Conservation (phyloP, 441 rosid species). For the Euphorbia corollata region DNA sequence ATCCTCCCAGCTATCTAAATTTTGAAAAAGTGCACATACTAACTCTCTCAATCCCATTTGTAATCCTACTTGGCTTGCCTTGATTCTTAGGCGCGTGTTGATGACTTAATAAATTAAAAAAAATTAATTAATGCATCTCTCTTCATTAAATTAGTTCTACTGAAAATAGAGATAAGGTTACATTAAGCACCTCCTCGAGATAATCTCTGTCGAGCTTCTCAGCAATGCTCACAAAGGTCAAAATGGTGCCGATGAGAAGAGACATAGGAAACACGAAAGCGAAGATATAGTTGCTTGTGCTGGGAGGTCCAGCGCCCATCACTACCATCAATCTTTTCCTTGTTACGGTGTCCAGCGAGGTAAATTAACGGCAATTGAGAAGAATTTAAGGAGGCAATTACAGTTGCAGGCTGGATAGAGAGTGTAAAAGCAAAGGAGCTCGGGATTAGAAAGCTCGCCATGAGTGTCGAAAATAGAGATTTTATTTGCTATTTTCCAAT, state of each 20-base stretch:
- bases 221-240: constrained; percentile 56
- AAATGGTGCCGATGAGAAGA: constrained; percentile 56
- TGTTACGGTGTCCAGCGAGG: constrained; percentile 21
- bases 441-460: constrained; percentile 43
- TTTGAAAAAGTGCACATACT: too few species aligned
- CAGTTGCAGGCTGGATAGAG: constrained; percentile 15
- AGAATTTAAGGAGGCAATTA: constrained; percentile 16
- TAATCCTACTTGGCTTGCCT: too few species aligned
- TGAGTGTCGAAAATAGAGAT: constrained; percentile 2
- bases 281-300: constrained; percentile 44
- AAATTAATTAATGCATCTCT: too few species aligned
- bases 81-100: too few species aligned
- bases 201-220: constrained; percentile 63
- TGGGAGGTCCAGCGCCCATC: constrained; percentile 52
- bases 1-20: too few species aligned
- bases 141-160: not conserved
- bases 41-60: too few species aligned
- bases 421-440: constrained; percentile 22
- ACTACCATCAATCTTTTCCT: constrained; percentile 38
- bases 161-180: not conserved
- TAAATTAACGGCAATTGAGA: constrained; percentile 12
- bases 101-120: too few species aligned
- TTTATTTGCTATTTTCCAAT: too few species aligned
- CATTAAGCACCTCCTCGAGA: constrained; percentile 57
- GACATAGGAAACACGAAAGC: constrained; percentile 65